Percentiles rank a stretch among this genome's conserved stretches.
These are phyloP conservation scores for Russula olivacea DNA, from an alignment of 768 basidiomycete species.

Conservation along the genomic window DNA sequence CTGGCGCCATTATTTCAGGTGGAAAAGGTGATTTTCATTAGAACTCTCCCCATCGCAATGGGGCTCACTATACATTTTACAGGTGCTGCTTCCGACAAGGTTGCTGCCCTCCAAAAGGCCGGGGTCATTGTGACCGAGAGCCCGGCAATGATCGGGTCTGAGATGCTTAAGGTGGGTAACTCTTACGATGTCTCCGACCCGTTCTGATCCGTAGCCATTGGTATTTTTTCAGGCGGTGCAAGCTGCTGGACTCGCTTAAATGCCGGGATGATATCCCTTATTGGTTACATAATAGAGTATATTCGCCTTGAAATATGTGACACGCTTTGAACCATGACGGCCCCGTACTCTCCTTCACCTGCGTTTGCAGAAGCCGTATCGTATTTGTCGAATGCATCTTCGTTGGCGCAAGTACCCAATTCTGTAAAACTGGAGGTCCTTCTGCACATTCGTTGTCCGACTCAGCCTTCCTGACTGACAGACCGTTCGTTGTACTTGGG, in stretches of 20 bases:
- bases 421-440: conserved; percentile 70
- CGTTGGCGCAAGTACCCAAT: conserved; percentile 51
- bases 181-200: neutral
- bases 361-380: conserved; percentile 54
- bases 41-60: neutral
- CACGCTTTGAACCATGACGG: conserved; percentile 15
- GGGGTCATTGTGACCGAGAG: conserved; percentile 92
- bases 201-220: conserved; percentile 14
- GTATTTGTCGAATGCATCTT: conserved; percentile 54
- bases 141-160: conserved; percentile 87
- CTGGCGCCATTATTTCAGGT: conserved; percentile 96
- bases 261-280: conserved; percentile 20
- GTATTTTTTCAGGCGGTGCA: conserved; percentile 57
- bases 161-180: conserved; percentile 78
- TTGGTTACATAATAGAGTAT: conserved; percentile 37
- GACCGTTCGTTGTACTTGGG: conserved; percentile 7
- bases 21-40: conserved; percentile 65
- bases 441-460: conserved; percentile 21
- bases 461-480: conserved; percentile 25
- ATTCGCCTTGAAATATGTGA: conserved; percentile 17
- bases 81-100: conserved; percentile 93
- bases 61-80: conserved; percentile 6
- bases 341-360: conserved; percentile 34
- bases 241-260: conserved; percentile 62
- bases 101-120: conserved; percentile 81